These are phyloP conservation scores for Wickerhamomyces hampshirensis DNA, from an alignment of 805 yeast genomes.

Conservation along the genomic window DNA sequence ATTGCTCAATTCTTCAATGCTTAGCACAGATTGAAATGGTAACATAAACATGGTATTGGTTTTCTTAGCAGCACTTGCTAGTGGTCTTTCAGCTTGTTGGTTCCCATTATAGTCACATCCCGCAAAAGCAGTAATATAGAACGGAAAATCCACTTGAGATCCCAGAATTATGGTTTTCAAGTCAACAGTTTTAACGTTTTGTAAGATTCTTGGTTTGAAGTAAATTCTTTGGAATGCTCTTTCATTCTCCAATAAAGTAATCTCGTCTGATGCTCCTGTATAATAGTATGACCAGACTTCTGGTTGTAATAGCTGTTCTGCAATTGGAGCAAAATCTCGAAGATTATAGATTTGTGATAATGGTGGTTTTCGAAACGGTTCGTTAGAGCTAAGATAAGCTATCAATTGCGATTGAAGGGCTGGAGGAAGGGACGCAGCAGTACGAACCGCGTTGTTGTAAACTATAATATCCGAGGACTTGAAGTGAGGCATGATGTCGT, in stretches of 20 bases:
- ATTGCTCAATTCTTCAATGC: constrained; percentile 38
- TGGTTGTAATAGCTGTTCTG: constrained; percentile 29
- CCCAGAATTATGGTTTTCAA: constrained; percentile 46
- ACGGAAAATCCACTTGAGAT: constrained; percentile 38
- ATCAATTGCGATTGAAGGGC: neutral
- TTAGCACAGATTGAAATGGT: constrained; percentile 36
- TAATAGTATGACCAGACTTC: constrained; percentile 39
- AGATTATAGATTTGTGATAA: constrained; percentile 29
- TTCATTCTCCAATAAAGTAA: constrained; percentile 40
- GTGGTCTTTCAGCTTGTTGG: constrained; percentile 38
- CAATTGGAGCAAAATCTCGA: constrained; percentile 38
- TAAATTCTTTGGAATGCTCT: constrained; percentile 36
- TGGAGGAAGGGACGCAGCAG: neutral
- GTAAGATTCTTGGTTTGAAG: constrained; percentile 41
- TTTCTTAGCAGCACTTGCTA: constrained; percentile 35
- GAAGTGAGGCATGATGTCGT: too few species aligned
- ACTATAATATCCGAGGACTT: neutral
- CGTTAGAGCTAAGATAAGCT: neutral
- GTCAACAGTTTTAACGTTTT: constrained; percentile 32
- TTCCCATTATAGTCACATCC: constrained; percentile 37
- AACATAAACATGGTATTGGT: constrained; percentile 45
- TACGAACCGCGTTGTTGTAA: neutral
- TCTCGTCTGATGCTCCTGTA: constrained; percentile 48
- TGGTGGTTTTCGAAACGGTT: constrained; percentile 24
- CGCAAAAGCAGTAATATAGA: constrained; percentile 47